Base-by-base conservation (phyloP, 352 stramenopile genomes). In the Globisporangium solare region DNA sequence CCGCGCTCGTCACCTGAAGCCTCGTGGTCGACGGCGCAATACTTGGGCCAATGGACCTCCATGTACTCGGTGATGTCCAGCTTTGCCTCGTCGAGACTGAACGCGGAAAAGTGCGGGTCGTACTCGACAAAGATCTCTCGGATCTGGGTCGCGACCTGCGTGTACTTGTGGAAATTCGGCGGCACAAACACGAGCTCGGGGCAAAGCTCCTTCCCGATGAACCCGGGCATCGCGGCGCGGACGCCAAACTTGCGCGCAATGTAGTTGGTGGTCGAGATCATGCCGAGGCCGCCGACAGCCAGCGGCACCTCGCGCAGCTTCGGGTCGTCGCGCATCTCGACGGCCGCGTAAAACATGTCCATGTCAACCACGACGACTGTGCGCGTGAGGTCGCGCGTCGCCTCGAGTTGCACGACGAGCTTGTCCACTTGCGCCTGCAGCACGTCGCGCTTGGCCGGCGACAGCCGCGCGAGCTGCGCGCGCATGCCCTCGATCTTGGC, bases 231-330 rank as follows among this genome's bases (percentile, higher is more conserved):
- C 8, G 95, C 96, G 31, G 87, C 88, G 12, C 96, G 82, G 14
- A 99, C 95, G 32, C 96, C 96, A 66, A 94, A 98, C 62, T 95
- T 83, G 35, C 96, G 76, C 14, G 96, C 96, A 5, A 82, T 74
- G 71, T 99, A 99, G 70, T 99, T 99, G 56, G 90, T 91, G 6
- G 96, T 99, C 15, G 73, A 88, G 63, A 99, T 97, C 94, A 99
- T 98, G 46, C 70, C 77, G 31, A 89, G 76, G 2, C 87, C 86
- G 10, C 96, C 96, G 7, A 99, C 95, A 7, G 90, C 95, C 6
- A 97, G 85, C 6, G 95, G 95, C 35, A 96, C 76, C 47, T 96
- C 70, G 5, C 76, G 67, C 15, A 99, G 71, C 22, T 82, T 64
- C 2, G 93, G 94, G 58, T 92, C 77, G 67, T 96, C 82, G n/a